A percentile compares a stretch with the other conserved stretches of the same genome.
These are phyloP conservation scores for Peronospora belbahrii DNA, from an alignment of 352 stramenopile species.

Conservation along the genomic window DNA sequence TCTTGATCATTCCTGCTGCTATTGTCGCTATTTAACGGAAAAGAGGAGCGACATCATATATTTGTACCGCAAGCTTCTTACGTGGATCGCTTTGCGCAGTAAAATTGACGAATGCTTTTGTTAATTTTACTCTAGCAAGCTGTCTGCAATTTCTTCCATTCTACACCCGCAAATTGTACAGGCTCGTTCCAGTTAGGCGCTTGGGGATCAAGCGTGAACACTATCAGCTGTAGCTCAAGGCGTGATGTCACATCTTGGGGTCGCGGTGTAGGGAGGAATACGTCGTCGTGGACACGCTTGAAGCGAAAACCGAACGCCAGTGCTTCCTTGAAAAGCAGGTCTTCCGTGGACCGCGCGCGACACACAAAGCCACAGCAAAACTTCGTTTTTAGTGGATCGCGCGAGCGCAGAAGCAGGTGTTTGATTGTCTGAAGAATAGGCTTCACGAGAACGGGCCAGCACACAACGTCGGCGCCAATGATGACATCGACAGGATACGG, in stretches of 20 bases:
- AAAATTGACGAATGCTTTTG: conserved; percentile 1
- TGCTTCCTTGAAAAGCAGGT: conserved; percentile 43
- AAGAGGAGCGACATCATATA: conserved; percentile 16
- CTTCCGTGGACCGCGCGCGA: conserved; percentile 42
- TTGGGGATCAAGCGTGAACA: conserved; percentile 35
- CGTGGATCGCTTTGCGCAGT: not conserved
- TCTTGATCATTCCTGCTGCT: conserved; percentile 3
- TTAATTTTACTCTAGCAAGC: conserved; percentile 27
- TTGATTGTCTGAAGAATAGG: conserved; percentile 70
- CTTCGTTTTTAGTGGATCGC: conserved; percentile 25
- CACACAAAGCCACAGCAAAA: conserved; percentile 67
- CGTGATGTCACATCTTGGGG: conserved; percentile 35
- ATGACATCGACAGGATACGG: conserved; percentile 43
- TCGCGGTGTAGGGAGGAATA: conserved; percentile 34
- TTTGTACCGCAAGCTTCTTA: conserved; percentile 21
- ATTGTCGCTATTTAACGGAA: conserved; percentile 26
- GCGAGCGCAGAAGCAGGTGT: conserved; percentile 37
- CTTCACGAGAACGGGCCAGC: conserved; percentile 59
- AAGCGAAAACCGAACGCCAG: conserved; percentile 35
- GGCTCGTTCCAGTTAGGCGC: conserved; percentile 29
- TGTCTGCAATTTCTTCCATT: conserved; percentile 38
- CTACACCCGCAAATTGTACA: conserved; percentile 30
- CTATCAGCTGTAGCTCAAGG: conserved; percentile 39
- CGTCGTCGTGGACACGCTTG: conserved; percentile 24
- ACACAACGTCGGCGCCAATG: conserved; percentile 63